phyloP scores from a whole-genome alignment of 257 asterid genomes.

The Penstemon eatonii region DNA sequence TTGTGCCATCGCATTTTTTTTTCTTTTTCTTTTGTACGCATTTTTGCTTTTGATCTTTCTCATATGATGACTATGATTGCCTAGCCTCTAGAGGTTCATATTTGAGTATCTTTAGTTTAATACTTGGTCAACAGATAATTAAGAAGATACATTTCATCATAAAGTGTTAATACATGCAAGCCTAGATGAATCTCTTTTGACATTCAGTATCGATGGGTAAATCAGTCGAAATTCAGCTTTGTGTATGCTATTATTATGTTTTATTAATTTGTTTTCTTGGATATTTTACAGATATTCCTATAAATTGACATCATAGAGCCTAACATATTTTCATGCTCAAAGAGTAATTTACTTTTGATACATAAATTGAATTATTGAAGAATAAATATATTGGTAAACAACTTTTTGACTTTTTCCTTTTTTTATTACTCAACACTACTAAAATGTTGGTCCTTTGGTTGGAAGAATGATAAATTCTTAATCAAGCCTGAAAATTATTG shows the following conservation, averaged over 20 bases:
- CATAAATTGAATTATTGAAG: background rate
- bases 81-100: conserved; percentile 25
- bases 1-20: conserved; percentile 35
- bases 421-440: conserved; percentile 1
- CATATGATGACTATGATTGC: conserved; percentile 30
- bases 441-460: conserved; percentile 17
- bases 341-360: conserved; percentile 4
- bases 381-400: conserved; percentile 2
- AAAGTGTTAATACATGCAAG: background rate
- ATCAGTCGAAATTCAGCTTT: background rate
- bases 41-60: conserved; percentile 19
- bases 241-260: background rate
- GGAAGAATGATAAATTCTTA: conserved; percentile 1
- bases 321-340: conserved; percentile 7
- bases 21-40: conserved; percentile 26
- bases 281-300: background rate
- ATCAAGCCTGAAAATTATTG: background rate
- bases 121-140: conserved; percentile 13
- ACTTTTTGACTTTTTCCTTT: background rate
- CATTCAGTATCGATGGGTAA: background rate
- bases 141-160: background rate
- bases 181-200: background rate
- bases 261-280: background rate
- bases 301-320: conserved; percentile 15
- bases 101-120: conserved; percentile 15